phyloP scores from a whole-genome alignment of 305 asterid genomes.

The Fraxinus paxiana region DNA sequence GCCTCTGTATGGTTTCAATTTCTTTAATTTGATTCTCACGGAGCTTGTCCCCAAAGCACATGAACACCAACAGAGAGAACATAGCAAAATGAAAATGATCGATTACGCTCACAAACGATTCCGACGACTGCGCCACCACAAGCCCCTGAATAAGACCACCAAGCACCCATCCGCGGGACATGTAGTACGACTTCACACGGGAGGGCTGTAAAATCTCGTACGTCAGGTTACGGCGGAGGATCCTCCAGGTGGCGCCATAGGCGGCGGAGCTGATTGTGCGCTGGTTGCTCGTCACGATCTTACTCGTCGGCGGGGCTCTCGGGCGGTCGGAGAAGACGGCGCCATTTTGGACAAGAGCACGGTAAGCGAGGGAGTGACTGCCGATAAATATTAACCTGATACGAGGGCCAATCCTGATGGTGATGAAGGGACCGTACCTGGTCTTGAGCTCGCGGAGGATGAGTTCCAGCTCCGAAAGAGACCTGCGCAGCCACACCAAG shows the following conservation, averaged over 20 bases:
- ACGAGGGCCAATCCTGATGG: slow-evolving; percentile 39
- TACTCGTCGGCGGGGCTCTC: slow-evolving; percentile 30
- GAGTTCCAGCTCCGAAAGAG: slow-evolving; percentile 43
- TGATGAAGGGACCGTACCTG: slow-evolving; percentile 51
- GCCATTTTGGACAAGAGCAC: slow-evolving; percentile 63
- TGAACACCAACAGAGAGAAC: slow-evolving; percentile 58
- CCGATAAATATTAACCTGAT: slow-evolving; percentile 36
- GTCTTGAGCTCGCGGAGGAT: slow-evolving; percentile 38
- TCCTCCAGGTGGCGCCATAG: slow-evolving; percentile 69
- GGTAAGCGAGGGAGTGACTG: slow-evolving; percentile 57
- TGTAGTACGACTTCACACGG: slow-evolving; percentile 48
- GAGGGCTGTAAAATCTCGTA: slow-evolving; percentile 61
- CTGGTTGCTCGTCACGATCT: slow-evolving; percentile 28
- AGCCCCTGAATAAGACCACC: slow-evolving; percentile 40
- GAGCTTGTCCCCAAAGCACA: slow-evolving; percentile 75
- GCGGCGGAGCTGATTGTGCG: slow-evolving; percentile 40
- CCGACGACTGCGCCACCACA: slow-evolving; percentile 8
- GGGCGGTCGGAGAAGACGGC: slow-evolving; percentile 64
- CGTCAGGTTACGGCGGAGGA: slow-evolving; percentile 72
- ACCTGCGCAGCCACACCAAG: slow-evolving; percentile 38
- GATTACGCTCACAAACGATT: slow-evolving; percentile 30
- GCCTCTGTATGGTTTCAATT: slow-evolving; percentile 43
- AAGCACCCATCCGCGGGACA: slow-evolving; percentile 57
- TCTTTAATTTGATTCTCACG: slow-evolving; percentile 46
- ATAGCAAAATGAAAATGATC: slow-evolving; percentile 69